Conservation (phyloP, 78 protist species). For the Cavenderia fasciculata region DNA sequence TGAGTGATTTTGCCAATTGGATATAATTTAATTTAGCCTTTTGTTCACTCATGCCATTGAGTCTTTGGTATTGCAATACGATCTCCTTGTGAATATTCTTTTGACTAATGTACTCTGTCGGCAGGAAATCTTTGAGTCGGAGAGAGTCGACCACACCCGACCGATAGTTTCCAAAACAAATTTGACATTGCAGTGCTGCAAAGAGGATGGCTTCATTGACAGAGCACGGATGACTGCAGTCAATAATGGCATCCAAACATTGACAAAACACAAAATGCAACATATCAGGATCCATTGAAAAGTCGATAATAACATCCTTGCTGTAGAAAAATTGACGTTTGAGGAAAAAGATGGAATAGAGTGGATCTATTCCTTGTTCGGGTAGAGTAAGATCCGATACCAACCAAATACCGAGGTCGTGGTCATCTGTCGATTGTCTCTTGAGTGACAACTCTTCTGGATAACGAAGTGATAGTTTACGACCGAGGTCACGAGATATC, state of each 20-base stretch:
- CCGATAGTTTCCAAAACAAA: slow-evolving; percentile 75
- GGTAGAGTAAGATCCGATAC: slow-evolving; percentile 51
- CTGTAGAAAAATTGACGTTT: slow-evolving; percentile 60
- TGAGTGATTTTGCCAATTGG: slow-evolving; percentile 72
- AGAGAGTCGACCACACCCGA: neutral
- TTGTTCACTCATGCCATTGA: slow-evolving; percentile 69
- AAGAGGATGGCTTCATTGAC: slow-evolving; percentile 82
- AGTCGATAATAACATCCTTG: slow-evolving; percentile 54
- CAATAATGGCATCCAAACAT: slow-evolving; percentile 78
- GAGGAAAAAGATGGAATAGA: slow-evolving; percentile 47
- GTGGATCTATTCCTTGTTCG: slow-evolving; percentile 71
- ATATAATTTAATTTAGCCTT: slow-evolving; percentile 72
- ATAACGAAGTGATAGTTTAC: slow-evolving; percentile 50
- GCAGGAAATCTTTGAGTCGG: slow-evolving; percentile 47
- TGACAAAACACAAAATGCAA: slow-evolving; percentile 72
- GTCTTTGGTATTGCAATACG: slow-evolving; percentile 29
- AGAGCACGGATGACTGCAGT: slow-evolving; percentile 71
- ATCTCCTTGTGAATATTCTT: slow-evolving; percentile 32
- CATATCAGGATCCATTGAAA: slow-evolving; percentile 60
- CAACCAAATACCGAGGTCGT: slow-evolving; percentile 61
- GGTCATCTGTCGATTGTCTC: slow-evolving; percentile 15
- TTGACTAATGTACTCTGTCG: slow-evolving; percentile 35
- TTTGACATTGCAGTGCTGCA: slow-evolving; percentile 86
- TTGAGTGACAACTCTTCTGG: slow-evolving; percentile 75
- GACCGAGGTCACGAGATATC: slow-evolving; percentile 54